Percentiles rank a stretch among this genome's conserved stretches.
Conservation (phyloP, 805 yeast genomes). For the Nakazawaea siamensis region DNA sequence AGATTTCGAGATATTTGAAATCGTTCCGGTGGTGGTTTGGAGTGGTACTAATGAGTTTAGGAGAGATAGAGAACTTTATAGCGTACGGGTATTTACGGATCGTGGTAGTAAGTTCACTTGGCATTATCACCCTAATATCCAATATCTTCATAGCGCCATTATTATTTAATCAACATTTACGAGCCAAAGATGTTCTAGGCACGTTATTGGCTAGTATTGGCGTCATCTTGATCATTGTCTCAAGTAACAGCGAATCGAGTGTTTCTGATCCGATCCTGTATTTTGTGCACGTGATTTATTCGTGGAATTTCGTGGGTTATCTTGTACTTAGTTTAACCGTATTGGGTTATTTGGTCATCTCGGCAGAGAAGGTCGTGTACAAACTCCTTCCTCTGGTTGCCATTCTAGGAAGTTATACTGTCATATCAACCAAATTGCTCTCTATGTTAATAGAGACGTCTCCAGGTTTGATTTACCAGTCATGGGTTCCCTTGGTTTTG, state of each 20-base stretch:
- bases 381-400: conserved; percentile 29
- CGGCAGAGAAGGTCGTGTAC: conserved; percentile 9
- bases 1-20: conserved; percentile 17
- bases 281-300: conserved; percentile 19
- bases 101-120: conserved; percentile 38
- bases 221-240: conserved; percentile 30
- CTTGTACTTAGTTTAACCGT: conserved; percentile 15
- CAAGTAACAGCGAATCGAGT: conserved; percentile 19
- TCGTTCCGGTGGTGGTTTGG: conserved; percentile 33
- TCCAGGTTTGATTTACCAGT: conserved; percentile 15
- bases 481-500: conserved; percentile 24
- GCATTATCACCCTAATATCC: conserved; percentile 39
- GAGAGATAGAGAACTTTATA: conserved; percentile 38
- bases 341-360: background rate
- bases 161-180: conserved; percentile 30
- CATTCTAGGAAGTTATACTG: conserved; percentile 38
- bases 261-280: conserved; percentile 19
- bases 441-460: conserved; percentile 23
- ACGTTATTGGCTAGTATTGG: conserved; percentile 32
- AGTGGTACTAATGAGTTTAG: conserved; percentile 29
- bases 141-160: conserved; percentile 39
- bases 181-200: conserved; percentile 27
- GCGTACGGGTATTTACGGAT: conserved; percentile 43
- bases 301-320: conserved; percentile 20
- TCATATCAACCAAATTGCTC: conserved; percentile 34